phyloP scores from a whole-genome alignment of 164 flowering plant species.

The Magnolia kwangsiensis region DNA sequence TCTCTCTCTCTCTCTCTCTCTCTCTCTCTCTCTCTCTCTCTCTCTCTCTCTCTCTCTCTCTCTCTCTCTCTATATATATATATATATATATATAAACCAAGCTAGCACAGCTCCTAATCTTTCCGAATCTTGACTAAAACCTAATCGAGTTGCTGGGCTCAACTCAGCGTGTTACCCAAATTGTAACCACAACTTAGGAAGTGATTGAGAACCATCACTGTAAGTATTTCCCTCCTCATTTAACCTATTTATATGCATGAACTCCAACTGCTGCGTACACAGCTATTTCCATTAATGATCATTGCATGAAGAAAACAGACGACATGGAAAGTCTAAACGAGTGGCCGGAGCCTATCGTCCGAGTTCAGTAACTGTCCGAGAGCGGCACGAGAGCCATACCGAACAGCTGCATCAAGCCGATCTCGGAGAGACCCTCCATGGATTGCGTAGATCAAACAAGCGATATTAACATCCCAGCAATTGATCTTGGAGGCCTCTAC shows the following conservation, averaged over 20 bases:
- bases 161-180: too few relatives aligned
- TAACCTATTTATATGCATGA: neutral
- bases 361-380: slow-evolving; percentile 58
- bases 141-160: too few relatives aligned
- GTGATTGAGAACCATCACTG: too few relatives aligned
- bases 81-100: too few relatives aligned
- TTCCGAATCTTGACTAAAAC: too few relatives aligned
- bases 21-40: too few relatives aligned
- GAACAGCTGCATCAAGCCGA: slow-evolving; percentile 43
- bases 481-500: neutral
- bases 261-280: neutral
- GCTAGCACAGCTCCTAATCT: too few relatives aligned
- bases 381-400: slow-evolving; percentile 48
- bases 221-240: neutral
- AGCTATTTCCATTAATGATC: neutral
- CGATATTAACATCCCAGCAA: neutral
- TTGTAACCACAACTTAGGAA: too few relatives aligned
- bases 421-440: slow-evolving; percentile 17
- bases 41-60: too few relatives aligned
- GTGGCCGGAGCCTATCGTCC: slow-evolving; percentile 54
- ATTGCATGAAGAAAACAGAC: neutral
- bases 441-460: neutral
- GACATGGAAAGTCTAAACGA: neutral
- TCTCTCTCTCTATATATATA: too few relatives aligned
- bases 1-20: too few relatives aligned